Conservation (phyloP, 768 basidiomycete genomes). For the Amanita pallidorosea region DNA sequence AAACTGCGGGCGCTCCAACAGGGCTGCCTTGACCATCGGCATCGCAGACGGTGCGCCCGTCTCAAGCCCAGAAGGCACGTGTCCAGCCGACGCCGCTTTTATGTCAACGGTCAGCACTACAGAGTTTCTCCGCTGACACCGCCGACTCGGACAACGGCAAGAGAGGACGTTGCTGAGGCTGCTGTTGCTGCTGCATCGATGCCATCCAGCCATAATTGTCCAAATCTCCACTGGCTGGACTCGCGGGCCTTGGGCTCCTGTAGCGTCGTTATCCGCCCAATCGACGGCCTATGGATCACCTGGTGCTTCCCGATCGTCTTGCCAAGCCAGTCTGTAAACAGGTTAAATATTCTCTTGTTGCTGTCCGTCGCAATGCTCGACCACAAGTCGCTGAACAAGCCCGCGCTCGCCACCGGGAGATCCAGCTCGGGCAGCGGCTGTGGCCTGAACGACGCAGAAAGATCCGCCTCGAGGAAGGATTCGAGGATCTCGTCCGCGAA, state of each 20-base stretch:
- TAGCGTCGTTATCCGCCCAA: conserved; percentile 74
- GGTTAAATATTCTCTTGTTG: conserved; percentile 91
- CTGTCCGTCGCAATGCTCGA: conserved; percentile 82
- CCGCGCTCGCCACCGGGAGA: conserved; percentile 43
- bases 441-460: conserved; percentile 80
- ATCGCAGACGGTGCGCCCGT: too few species aligned
- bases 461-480: conserved; percentile 90
- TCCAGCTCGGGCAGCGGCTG: conserved; percentile 62
- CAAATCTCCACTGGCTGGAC: too few species aligned
- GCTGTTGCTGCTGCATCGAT: conserved; percentile 44
- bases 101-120: conserved; percentile 35
- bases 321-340: conserved; percentile 88
- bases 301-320: conserved; percentile 92
- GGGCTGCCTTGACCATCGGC: too few species aligned
- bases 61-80: conserved; percentile 21
- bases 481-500: conserved; percentile 94
- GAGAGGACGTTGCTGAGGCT: too few species aligned
- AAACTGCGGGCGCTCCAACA: too few species aligned
- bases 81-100: conserved; percentile 18
- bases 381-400: conserved; percentile 77
- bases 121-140: too few species aligned
- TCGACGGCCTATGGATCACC: conserved; percentile 71
- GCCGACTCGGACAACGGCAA: too few species aligned
- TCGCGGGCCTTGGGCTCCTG: conserved; percentile 87
- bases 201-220: too few species aligned